Conservation (phyloP, 208 protist genomes). For the Leishmania major region DNA sequence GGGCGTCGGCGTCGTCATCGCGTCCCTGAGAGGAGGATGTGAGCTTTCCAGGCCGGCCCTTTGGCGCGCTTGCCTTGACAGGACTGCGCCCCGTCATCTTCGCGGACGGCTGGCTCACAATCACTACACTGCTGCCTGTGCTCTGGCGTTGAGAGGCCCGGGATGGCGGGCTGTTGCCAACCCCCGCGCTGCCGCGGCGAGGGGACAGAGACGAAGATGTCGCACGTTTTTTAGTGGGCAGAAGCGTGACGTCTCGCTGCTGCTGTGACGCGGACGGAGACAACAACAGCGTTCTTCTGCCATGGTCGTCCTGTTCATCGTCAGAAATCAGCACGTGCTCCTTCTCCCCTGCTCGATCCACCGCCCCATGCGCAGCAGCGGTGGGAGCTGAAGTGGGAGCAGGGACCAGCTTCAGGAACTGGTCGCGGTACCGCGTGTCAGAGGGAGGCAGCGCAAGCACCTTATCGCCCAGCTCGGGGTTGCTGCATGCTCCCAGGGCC, state of each 20-base stretch:
- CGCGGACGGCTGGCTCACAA: conserved; percentile 23
- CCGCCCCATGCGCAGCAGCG: neutral
- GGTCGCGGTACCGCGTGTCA: conserved; percentile 14
- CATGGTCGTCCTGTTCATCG: conserved; percentile 8
- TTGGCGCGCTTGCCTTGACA: neutral
- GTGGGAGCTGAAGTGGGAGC: neutral
- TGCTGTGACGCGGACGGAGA: neutral
- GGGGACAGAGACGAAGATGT: conserved; percentile 18
- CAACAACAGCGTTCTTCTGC: neutral
- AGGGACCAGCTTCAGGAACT: conserved; percentile 6
- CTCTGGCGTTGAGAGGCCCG: conserved; percentile 26
- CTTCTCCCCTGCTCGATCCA: neutral
- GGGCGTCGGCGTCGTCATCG: neutral
- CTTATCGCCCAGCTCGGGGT: neutral
- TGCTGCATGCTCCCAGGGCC: neutral
- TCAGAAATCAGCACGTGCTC: conserved; percentile 30
- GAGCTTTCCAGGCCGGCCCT: neutral
- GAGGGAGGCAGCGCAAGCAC: neutral
- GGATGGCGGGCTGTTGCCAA: neutral
- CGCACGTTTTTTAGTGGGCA: neutral
- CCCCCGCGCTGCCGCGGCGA: neutral
- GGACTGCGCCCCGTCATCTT: neutral
- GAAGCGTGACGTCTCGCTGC: neutral
- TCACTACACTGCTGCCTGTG: conserved; percentile 35
- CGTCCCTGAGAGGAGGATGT: neutral